Evolutionary conservation across 2,329 filamentous ascomycete genomes (phyloP), one percentile per base, ranked within the genome.

Genomic region (Diaporthe citrichinensis): DNA sequence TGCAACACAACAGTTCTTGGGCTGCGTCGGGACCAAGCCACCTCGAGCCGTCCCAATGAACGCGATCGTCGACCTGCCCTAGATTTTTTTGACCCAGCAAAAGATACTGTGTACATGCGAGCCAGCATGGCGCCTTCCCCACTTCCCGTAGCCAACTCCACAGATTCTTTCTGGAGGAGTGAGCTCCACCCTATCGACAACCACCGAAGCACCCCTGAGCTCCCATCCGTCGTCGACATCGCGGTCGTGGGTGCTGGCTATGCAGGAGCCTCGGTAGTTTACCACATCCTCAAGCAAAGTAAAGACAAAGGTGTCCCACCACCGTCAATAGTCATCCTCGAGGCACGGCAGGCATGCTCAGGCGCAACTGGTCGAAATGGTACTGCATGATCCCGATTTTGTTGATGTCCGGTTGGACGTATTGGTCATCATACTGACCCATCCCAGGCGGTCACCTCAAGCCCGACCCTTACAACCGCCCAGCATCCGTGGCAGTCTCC

Each of bases 241-340:
- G 82, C 85, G 23, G 85, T 89, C 51, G 83, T 89, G 12, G 88
- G 87, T 0, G 84, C 85, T 20, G 88, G 88, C 0, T 87, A 85
- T 72, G 82, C 87, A 6, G 88, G 88, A 3, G 83, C 84, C 0
- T 83, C 84, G 1, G 83, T 85, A 6, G 85, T 84, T 0, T 87
- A 87, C 59, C 84, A 89, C 75, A 82, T 84, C n/a, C 72, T 83
- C 23, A 78, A 80, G 41, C 68, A 72, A 46, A 76, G 76, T 73
- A 34, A 75, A 20, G 73, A 76, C 12, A 28, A 74, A 4, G 53
- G 31, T 4, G 12, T 34, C 17, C 9, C 75, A 36, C 59, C 53
- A 17, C 80, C 79, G 1, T 78, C 76, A 1, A 81, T 85, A 17
- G 77, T 81, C 0, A 75, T 85, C 17, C 78, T 86, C 1, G 84